A percentile compares a stretch with the other conserved stretches of the same genome.
Conservation (phyloP, 192 early-diverging fungal species). For the Coemansia sp. region DNA sequence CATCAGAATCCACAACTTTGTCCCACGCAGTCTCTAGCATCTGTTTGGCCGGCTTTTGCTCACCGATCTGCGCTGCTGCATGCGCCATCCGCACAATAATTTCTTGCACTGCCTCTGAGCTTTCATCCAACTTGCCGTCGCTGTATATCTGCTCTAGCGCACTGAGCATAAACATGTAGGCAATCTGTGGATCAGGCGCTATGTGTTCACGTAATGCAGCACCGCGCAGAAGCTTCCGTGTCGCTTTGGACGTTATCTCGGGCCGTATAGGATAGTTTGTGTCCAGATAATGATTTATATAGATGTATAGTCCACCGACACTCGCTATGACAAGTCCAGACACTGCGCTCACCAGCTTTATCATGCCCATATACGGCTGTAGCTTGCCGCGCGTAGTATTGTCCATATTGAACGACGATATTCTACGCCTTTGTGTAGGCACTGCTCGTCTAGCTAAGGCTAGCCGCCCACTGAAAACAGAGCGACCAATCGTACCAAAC, state of each 20-base stretch:
- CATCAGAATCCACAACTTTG: constrained; percentile 9
- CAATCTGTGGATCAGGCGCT: constrained; percentile 39
- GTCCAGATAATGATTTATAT: constrained; percentile 26
- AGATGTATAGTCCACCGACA: constrained; percentile 23
- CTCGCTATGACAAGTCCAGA: constrained; percentile 17
- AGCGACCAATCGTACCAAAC: too few relatives aligned
- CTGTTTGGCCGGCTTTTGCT: constrained; percentile 21
- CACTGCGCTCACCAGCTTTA: constrained; percentile 29
- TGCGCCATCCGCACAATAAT: constrained; percentile 34
- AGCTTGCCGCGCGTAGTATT: constrained; percentile 26
- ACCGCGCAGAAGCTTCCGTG: constrained; percentile 33
- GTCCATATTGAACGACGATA: constrained; percentile 50
- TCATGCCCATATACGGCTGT: constrained; percentile 29
- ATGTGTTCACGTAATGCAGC: constrained; percentile 44
- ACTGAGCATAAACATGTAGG: constrained; percentile 40
- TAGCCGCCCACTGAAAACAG: too few relatives aligned
- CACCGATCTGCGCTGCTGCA: constrained; percentile 33
- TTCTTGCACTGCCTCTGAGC: constrained; percentile 32
- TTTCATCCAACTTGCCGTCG: constrained; percentile 27
- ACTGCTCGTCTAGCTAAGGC: too few relatives aligned
- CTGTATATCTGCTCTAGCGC: constrained; percentile 40
- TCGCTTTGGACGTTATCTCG: constrained; percentile 13
- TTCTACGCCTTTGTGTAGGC: neutral
- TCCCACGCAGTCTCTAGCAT: constrained; percentile 29
- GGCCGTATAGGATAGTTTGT: constrained; percentile 18